Base-by-base conservation (phyloP, 2,329 filamentous ascomycete genomes). In the Lasiodiplodia gonubiensis region DNA sequence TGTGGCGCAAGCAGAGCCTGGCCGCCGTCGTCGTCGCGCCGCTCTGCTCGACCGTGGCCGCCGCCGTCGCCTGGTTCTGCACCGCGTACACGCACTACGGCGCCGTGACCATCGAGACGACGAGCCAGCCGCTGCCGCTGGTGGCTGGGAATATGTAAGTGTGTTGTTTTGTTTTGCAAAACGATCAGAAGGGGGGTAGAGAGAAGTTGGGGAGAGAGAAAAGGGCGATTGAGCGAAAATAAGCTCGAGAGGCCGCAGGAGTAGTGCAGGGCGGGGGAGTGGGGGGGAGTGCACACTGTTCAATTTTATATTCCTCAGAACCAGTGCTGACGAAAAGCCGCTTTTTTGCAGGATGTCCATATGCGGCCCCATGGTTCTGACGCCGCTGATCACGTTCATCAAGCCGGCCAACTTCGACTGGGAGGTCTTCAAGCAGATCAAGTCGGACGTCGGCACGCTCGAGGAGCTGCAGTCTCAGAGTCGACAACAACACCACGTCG, bases 11-110 rank as follows among this genome's bases (percentile, higher is more conserved):
- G 30, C 78, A 80, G 65, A 85, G 79, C 54, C 82, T 78, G 59
- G 73, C 76, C 0, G 85, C 85, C 0, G 85, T 85, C 1, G 81
- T 86, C 11, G 72, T 84, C 3, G 80, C 84, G 0, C 85, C 86
- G 0, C 71, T 86, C 0, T 72, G 86, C 0, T 85, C 85, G 0
- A 79, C 86, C 69, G 78, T 77, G 0, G 85, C 84, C 0, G 85
- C 85, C 0, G 77, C 87, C 10, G 80, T 79, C 0, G 76, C 76
- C 16, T 80, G 78, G 78, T 71, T 80, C 10, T 70, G 77, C 10
- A 76, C 74, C 3, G 76, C 78, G 3, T 70, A 74, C n/a, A 73
- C 73, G n/a, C 70, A 77, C 25, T 75, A 76, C 52, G 71, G 78
- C 42, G 72, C 70, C 2, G 71, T 79, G 37, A 77, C 76, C 39